Evolutionary conservation across 768 basidiomycete genomes (phyloP).

Genomic region (Scleroderma bovista): DNA sequence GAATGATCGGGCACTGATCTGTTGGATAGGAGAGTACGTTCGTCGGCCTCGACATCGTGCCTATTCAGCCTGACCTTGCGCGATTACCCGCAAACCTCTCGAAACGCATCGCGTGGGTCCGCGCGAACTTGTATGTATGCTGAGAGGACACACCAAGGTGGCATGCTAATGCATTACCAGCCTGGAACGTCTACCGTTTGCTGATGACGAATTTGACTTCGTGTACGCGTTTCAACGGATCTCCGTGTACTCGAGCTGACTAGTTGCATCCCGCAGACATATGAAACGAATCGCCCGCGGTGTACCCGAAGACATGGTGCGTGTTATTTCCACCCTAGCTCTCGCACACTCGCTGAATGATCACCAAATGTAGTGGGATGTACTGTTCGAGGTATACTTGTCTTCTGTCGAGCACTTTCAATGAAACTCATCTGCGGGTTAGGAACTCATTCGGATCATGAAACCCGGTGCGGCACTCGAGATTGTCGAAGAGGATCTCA

Average conservation of each 20-base stretch:
- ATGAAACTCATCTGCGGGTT: background rate
- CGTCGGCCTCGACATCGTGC: slow-evolving; percentile 67
- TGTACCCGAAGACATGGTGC: slow-evolving; percentile 70
- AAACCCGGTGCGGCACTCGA: slow-evolving; percentile 71
- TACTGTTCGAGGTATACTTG: slow-evolving; percentile 44
- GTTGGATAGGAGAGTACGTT: slow-evolving; percentile 49
- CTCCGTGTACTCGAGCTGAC: background rate
- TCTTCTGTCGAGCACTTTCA: too few relatives aligned
- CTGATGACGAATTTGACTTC: slow-evolving; percentile 69
- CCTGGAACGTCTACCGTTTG: slow-evolving; percentile 65
- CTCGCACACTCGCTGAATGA: background rate
- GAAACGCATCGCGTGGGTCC: slow-evolving; percentile 63
- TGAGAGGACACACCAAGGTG: background rate
- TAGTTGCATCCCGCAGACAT: slow-evolving; percentile 38
- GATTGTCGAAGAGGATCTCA: slow-evolving; percentile 73
- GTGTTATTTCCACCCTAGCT: slow-evolving; percentile 5
- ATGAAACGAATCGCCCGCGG: slow-evolving; percentile 68
- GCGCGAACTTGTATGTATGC: slow-evolving; percentile 60
- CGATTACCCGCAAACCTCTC: slow-evolving; percentile 56
- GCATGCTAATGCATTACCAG: slow-evolving; percentile 26
- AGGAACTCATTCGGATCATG: slow-evolving; percentile 65
- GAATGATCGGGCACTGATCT: background rate
- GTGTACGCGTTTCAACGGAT: slow-evolving; percentile 45
- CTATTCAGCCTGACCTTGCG: slow-evolving; percentile 63
- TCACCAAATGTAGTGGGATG: slow-evolving; percentile 49